Base-by-base conservation (phyloP, 2,329 filamentous ascomycete genomes). In the Ceratocystis eucalypticola region DNA sequence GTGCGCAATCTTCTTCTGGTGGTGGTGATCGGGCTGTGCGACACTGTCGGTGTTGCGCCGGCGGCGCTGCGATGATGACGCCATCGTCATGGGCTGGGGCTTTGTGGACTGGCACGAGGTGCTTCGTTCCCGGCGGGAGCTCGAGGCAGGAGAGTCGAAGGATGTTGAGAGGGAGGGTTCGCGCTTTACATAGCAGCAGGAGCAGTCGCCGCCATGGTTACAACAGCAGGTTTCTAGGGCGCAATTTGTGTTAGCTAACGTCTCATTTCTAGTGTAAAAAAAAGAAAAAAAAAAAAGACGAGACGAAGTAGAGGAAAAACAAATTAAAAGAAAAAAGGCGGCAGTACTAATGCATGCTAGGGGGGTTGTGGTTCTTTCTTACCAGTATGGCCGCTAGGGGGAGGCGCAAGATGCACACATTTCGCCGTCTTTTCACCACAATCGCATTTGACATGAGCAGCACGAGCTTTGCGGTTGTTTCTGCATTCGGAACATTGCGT, bases 401-500 rank as follows among this genome's bases (percentile, higher is more conserved):
- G 79, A 64, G 80, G 79, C 71, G 84, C 80, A 72, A 85, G 71
- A 74, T 87, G 83, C 68, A 81, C 77, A 75, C 84, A 87, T 74
- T 84, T 84, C 79, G 88, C 88, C 69, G 86, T 85, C 82, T 96
- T 96, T 77, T 96, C 90, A 75, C 91, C 92, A 77, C 94, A 99
- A 77, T 97, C 92, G 79, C 94, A 99, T 77, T 94, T 96, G 74
- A 94, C 85, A 77, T 97, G 94, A 70, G 93, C 90, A 68, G 92
- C 88, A 72, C 94, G 90, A 76, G 91, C 93, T 82, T 97, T 97
- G 79, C 94, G 92, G 82, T 96, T 88, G 71, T 88, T 85, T 76
- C 94, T 93, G 79, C 94, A 99, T 79, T 99, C 94, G 71, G 91
- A 85, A 78, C 94, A 99, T 86, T 99, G 94, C 72, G 94, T 96